Percentiles rank a stretch among this genome's conserved stretches.
Conservation (phyloP, 2,329 filamentous ascomycete species). For the Arthrobotrys sphaeroides region DNA sequence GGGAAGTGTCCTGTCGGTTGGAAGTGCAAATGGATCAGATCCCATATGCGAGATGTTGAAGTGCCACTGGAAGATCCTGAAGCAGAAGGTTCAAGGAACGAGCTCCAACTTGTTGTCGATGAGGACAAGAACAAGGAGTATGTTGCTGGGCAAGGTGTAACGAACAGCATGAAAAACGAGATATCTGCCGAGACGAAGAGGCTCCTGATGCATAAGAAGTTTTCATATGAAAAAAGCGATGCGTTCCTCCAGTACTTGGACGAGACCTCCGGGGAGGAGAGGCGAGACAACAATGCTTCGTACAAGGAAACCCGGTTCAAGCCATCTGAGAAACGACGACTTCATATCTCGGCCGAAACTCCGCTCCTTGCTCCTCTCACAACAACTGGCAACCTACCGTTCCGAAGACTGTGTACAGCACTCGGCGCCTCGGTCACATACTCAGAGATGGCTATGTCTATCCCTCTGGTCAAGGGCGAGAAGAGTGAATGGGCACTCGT, state of each 20-base stretch:
- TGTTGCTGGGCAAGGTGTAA: constrained; percentile 56
- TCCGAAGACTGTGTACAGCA: constrained; percentile 86
- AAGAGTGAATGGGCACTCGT: constrained; percentile 95
- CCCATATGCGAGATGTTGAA: constrained; percentile 83
- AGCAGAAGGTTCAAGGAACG: constrained; percentile 55
- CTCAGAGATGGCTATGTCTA: constrained; percentile 96
- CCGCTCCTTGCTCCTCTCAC: constrained; percentile 93
- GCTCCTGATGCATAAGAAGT: constrained; percentile 76
- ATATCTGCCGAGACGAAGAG: constrained; percentile 76
- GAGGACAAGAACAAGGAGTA: constrained; percentile 63
- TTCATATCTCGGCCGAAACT: constrained; percentile 95
- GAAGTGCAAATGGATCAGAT: constrained; percentile 91
- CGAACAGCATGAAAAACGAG: constrained; percentile 75
- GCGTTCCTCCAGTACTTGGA: constrained; percentile 81
- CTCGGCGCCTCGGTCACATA: constrained; percentile 93
- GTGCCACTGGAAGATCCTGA: constrained; percentile 28
- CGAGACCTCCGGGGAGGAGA: constrained; percentile 67
- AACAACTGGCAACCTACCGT: constrained; percentile 95
- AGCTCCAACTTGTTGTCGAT: constrained; percentile 61
- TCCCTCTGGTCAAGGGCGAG: constrained; percentile 87
- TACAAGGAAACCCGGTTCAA: constrained; percentile 88
- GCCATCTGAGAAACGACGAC: constrained; percentile 88
- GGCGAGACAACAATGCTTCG: constrained; percentile 77
- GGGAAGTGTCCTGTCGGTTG: constrained; percentile 82
- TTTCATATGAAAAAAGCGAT: constrained; percentile 77